These are phyloP conservation scores for Carex myosuroides DNA, from an alignment of 176 grass and related monocot species.

Conservation along the genomic window DNA sequence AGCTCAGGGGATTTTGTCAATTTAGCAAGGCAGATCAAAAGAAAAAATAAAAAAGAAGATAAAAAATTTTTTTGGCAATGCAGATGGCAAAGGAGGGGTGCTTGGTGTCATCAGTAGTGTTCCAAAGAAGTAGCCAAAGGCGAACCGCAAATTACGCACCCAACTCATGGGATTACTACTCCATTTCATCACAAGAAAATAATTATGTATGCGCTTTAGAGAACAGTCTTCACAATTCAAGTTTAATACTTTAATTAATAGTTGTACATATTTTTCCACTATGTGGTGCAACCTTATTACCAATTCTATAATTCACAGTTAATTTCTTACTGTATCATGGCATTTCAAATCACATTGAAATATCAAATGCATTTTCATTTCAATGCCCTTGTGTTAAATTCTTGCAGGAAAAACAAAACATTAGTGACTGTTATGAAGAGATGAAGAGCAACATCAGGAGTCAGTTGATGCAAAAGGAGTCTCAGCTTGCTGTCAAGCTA, in stretches of 20 bases:
- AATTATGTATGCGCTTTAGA: neutral
- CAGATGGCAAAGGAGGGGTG: neutral
- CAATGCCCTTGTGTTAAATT: neutral
- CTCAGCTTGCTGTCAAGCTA: neutral
- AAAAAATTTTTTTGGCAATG: too few species aligned
- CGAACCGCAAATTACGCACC: neutral
- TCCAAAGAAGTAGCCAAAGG: neutral
- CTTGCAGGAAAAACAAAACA: neutral
- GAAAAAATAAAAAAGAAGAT: too few species aligned
- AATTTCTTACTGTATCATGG: neutral
- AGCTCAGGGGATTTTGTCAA: too few species aligned
- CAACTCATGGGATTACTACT: neutral
- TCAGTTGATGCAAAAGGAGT: neutral
- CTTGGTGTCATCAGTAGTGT: neutral
- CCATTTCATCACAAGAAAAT: neutral
- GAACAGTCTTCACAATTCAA: neutral
- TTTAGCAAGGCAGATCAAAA: too few species aligned
- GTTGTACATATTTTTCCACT: neutral
- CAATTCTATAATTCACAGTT: neutral
- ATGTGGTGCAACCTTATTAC: neutral
- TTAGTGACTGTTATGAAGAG: neutral
- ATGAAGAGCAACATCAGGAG: constrained; percentile 12
- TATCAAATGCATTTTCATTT: neutral
- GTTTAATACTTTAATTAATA: neutral
- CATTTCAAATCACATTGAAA: neutral